Percentiles rank a stretch among this genome's conserved stretches.
phyloP scores from a whole-genome alignment of 352 stramenopile species.

The Pythium diclinum region DNA sequence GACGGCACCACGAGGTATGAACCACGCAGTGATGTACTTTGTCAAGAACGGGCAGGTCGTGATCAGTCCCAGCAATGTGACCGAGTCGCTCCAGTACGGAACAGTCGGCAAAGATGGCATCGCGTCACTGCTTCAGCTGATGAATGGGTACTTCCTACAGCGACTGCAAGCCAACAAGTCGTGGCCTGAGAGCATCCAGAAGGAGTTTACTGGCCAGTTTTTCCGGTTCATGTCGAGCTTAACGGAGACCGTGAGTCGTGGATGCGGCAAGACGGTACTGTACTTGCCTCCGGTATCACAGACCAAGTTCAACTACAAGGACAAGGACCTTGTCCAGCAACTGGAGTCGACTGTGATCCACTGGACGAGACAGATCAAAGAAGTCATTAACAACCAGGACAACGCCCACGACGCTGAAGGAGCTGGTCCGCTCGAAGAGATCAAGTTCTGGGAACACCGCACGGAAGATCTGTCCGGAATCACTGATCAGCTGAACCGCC shows the following conservation, averaged over 20 bases:
- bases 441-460: constrained; percentile 94
- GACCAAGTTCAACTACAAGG: constrained; percentile 81
- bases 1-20: constrained; percentile 43
- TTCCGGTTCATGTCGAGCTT: constrained; percentile 95
- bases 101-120: constrained; percentile 79
- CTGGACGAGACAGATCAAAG: constrained; percentile 97
- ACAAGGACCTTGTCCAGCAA: constrained; percentile 95
- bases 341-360: constrained; percentile 96
- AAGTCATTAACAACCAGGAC: constrained; percentile 96
- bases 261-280: constrained; percentile 91
- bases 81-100: constrained; percentile 65
- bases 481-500: constrained; percentile 89
- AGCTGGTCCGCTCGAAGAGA: constrained; percentile 91
- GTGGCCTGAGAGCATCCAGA: constrained; percentile 93
- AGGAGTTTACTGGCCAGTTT: constrained; percentile 93
- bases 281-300: constrained; percentile 88
- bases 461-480: constrained; percentile 93
- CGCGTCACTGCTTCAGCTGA: constrained; percentile 75
- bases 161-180: constrained; percentile 72
- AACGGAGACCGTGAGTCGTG: constrained; percentile 90
- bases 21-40: constrained; percentile 77
- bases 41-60: constrained; percentile 82
- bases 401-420: constrained; percentile 89
- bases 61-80: constrained; percentile 58
- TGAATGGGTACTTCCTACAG: constrained; percentile 84